Conservation (phyloP, 1,284 basidiomycete genomes). For the Trichosporon inkin region DNA sequence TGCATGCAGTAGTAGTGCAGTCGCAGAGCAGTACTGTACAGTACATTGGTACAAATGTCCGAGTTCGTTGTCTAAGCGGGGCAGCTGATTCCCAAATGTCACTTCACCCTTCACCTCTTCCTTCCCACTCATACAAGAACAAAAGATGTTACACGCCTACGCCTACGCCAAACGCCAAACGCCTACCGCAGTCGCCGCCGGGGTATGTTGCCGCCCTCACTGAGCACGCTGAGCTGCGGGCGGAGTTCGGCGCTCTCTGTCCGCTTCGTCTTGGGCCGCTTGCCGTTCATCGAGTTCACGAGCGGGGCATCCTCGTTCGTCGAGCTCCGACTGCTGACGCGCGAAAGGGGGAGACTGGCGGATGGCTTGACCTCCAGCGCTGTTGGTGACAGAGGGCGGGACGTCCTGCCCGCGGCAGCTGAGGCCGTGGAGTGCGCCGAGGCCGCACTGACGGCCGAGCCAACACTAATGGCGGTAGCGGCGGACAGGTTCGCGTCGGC, state of each 20-base stretch:
- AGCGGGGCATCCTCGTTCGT: background rate
- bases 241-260: constrained; percentile 14
- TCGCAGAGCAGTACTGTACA: no score
- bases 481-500: background rate
- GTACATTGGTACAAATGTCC: no score
- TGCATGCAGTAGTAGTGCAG: no score
- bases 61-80: no score
- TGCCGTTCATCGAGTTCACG: constrained; percentile 2
- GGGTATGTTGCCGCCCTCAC: constrained; percentile 29
- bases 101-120: no score
- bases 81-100: no score
- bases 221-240: constrained; percentile 21
- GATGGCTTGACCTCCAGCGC: background rate
- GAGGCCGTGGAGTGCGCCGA: background rate
- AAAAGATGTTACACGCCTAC: no score
- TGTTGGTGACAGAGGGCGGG: no score
- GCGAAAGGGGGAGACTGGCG: background rate
- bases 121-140: no score
- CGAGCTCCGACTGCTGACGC: background rate
- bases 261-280: background rate
- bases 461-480: background rate
- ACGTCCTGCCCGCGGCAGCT: background rate
- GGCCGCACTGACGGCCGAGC: background rate
- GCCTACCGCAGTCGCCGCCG: no score
- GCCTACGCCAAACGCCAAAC: no score